Percentiles rank a stretch among this genome's conserved stretches.
phyloP scores from a whole-genome alignment of 106 monocot genomes.

The Dioscorea zingiberensis region DNA sequence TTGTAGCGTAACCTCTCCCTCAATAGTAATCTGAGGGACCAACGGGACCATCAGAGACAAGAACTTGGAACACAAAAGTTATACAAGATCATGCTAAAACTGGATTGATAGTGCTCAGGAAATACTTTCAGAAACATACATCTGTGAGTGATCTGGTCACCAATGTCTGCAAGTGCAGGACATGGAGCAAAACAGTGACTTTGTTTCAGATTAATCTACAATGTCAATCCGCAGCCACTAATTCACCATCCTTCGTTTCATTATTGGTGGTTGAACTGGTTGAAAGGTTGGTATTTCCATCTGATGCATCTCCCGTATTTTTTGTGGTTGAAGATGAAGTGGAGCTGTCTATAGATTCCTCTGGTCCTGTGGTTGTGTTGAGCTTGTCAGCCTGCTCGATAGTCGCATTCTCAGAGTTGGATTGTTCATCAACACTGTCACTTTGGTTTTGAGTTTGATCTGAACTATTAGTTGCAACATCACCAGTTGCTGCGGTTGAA shows the following conservation, averaged over 20 bases:
- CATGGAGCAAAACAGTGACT: too few relatives aligned
- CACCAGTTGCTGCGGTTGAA: neutral
- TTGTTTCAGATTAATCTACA: too few relatives aligned
- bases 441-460: neutral
- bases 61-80: too few relatives aligned
- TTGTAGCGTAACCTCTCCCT: too few relatives aligned
- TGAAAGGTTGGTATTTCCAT: neutral
- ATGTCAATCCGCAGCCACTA: neutral
- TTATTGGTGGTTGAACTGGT: neutral
- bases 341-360: neutral
- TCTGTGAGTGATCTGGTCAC: too few relatives aligned
- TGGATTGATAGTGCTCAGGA: too few relatives aligned
- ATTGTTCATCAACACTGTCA: neutral
- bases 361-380: neutral
- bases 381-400: neutral
- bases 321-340: neutral
- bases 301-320: neutral
- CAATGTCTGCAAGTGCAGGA: too few relatives aligned
- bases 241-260: neutral
- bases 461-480: neutral
- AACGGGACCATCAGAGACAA: too few relatives aligned
- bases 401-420: constrained; percentile 1
- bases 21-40: too few relatives aligned
- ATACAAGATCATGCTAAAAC: too few relatives aligned
- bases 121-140: too few relatives aligned